Base-by-base conservation (phyloP, 352 stramenopile species). In the Pythium grandisporangium region DNA sequence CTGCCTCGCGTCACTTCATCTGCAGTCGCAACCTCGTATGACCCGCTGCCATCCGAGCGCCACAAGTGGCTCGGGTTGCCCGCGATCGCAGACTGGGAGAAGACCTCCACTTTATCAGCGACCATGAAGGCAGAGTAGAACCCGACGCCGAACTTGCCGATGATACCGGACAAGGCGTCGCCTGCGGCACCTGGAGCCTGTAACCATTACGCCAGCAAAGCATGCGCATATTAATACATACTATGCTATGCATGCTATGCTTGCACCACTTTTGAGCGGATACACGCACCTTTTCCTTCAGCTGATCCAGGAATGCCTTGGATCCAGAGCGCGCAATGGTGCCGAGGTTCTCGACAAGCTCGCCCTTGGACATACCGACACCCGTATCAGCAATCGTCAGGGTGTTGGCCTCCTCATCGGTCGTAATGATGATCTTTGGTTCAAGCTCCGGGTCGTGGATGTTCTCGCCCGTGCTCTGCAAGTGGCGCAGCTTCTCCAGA, bases 71-170 rank as follows among this genome's bases (percentile, higher is more conserved):
- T 65, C 35, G 69, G 40, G 47, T 51, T 56, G 35, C 66, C 70
- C 7, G 68, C 39, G 17, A 72, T 45, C 17, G 75, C 86, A 35
- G 73, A 96, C 48, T 89, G 63, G 42, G 84, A 88, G 38, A 80
- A 80, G 7, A 99, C 95, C 42, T 98, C 68, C 1, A 99, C 95
- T 44, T 96, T 87, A 49, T 98, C 87, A 19, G 89, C 89, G 1
- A 99, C 96, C 96, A 99, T 99, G 56, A 99, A 99, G 13, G 95
- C 93, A 5, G 93, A 98, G 72, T 99, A 99, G 58, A 99, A 99
- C 13, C 97, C 97, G 22, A 99, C 97, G 20, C 97, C 97, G 51
- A 99, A 99, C 63, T 99, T 98, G 29, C 97, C 97, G 52, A 99
- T 99, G 51, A 99, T 98, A 35, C 90, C 93, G 3, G 71, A 70